Evolutionary conservation across 495 filamentous ascomycete species (phyloP).

Genomic region (Tuber melanosporum): DNA sequence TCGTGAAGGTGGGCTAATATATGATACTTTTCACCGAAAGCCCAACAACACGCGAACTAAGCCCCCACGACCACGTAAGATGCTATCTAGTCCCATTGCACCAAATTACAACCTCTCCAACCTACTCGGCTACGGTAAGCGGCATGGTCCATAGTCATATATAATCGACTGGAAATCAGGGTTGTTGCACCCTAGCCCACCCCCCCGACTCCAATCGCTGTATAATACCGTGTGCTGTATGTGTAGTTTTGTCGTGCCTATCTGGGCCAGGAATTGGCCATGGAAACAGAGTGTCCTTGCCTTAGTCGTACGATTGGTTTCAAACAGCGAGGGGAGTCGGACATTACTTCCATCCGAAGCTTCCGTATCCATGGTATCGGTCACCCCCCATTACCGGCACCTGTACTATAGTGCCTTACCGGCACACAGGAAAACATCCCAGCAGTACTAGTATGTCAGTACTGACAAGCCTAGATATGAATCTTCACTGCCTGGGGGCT

Average conservation of each 20-base stretch:
- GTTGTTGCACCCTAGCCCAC: background rate
- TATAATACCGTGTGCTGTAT: background rate
- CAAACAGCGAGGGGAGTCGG: background rate
- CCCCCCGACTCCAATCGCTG: background rate
- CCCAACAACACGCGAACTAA: background rate
- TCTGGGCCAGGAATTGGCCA: background rate
- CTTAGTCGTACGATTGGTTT: background rate
- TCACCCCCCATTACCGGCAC: background rate
- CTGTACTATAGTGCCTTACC: background rate
- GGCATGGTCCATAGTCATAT: background rate
- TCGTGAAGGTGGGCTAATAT: background rate
- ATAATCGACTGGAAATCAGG: background rate
- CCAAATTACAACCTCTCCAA: background rate
- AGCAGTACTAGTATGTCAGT: background rate
- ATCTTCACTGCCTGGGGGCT: background rate
- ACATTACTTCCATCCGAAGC: background rate
- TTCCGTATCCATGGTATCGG: background rate
- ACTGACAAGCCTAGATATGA: background rate
- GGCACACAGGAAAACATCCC: no score
- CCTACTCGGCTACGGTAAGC: background rate
- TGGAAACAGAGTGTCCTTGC: background rate
- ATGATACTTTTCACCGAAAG: no score
- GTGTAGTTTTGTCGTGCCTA: background rate
- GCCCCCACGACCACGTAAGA: background rate
- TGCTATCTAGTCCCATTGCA: background rate